Evolutionary conservation across 176 grass and related monocot species (phyloP), one percentile per base, ranked within the genome.

Genomic region (Lolium multiflorum): DNA sequence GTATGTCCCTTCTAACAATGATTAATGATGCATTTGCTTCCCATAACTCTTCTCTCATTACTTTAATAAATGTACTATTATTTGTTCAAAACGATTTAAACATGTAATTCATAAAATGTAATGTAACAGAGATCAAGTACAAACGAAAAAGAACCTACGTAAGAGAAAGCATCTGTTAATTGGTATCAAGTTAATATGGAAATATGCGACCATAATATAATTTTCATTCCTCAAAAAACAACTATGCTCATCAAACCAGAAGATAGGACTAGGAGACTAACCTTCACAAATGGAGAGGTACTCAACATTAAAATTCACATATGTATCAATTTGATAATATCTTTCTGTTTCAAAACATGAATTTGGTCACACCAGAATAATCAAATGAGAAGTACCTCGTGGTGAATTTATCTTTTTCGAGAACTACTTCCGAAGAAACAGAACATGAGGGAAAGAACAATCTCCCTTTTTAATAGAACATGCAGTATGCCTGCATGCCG

Each of bases 311-410:
- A 1, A 66, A 66, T 28, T 85, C 83, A 54, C 47, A 67, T 12
- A 84, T 51, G 25, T 46, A 41, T 67, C 31, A 28, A 12, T 84
- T 84, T 50, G 58, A 77, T 77, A 37, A 55, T 43, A 85, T 66
- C 60, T 76, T 43, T 54, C 46, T 76, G 59, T 65, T 11, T 61
- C 7, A 38, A 11, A 31, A 9, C 7, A 84, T 51, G 46, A 74
- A 64, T 77, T 64, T 76, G 59, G 37, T 65, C 72, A 22, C 46
- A 38, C 17, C 25, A 63, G 59, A 21, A 61, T 65, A 76, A 65
- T 38, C 71, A 85, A 66, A 52, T 83, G 58, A 21, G 13, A 77
- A 85, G 14, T 85, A 65, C 57, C 58, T 51, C 17, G 64, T 7
- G 11, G 16, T 20, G 26, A 49, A 49, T 71, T 22, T 37, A 60